A percentile compares a stretch with the other conserved stretches of the same genome.
Conservation (phyloP, 257 asterid genomes). For the Agastache rugosa region DNA sequence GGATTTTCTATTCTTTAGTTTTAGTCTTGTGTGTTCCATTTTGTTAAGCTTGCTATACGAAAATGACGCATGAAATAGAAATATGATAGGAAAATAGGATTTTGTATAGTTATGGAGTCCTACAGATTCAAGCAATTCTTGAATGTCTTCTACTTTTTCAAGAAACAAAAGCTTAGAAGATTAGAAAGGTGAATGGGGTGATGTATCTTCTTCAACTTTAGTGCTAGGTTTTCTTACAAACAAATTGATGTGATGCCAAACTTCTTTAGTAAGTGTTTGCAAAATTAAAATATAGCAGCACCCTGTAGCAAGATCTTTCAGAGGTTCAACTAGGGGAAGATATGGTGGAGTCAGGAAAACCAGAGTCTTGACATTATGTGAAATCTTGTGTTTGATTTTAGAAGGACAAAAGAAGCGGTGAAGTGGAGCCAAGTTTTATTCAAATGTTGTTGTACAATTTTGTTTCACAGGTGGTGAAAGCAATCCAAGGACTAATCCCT, state of each 20-base stretch:
- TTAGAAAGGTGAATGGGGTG: background rate
- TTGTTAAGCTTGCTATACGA: background rate
- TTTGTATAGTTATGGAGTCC: conserved; percentile 22
- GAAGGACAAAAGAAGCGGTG: conserved; percentile 30
- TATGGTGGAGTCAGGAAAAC: background rate
- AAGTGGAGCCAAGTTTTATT: conserved; percentile 59
- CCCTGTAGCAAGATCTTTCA: background rate
- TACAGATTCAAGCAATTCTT: conserved; percentile 27
- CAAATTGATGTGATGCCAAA: background rate
- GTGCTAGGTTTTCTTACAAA: background rate
- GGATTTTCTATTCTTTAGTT: background rate
- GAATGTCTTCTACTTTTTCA: background rate
- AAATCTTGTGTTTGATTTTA: conserved; percentile 21
- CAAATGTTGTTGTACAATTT: conserved; percentile 56
- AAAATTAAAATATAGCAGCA: background rate
- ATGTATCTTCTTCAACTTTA: background rate
- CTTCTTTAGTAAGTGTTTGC: background rate
- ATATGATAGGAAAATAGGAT: background rate
- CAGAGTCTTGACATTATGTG: background rate
- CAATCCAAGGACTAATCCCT: conserved; percentile 68
- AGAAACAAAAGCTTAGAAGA: conserved; percentile 6
- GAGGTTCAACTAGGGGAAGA: background rate
- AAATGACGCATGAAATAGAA: background rate
- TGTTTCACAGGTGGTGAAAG: conserved; percentile 83
- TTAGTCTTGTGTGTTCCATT: background rate